Evolutionary conservation across 176 grass and related monocot genomes (phyloP), one percentile per base, ranked within the genome.

Genomic region (Bothriochloa decipiens): DNA sequence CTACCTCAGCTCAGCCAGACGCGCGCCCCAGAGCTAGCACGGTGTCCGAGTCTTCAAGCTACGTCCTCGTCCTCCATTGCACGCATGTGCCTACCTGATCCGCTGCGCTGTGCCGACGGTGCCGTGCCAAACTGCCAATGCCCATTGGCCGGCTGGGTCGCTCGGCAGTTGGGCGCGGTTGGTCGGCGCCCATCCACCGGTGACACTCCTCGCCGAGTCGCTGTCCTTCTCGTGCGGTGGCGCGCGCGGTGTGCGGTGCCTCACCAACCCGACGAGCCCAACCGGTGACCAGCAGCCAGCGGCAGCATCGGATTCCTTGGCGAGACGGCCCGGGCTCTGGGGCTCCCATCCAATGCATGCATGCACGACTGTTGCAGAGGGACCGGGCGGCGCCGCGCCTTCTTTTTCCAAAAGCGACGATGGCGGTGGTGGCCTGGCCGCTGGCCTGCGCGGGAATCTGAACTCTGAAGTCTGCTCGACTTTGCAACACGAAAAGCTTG

Each of bases 281-380:
- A 22, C 23, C 37, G 36, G 36, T 39, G 46, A 49, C 46, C 76
- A 43, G 42, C 61, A 26, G 28, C 41, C 60, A 66, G 82, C 41
- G 36, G n/a, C 45, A 45, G 88, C 88, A 90, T 90, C 76, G 88
- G 83, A 90, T 90, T 78, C 88, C 74, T 29, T 25, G 61, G 62
- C 74, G 87, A 57, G 87, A 57, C 45, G 75, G 75, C 49, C 45
- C 64, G 6, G 26, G 63, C 70, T 28, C 68, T 42, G 41, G 80
- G 63, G 52, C 1, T 32, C 72, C 6, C 79, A 71, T 41, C 0
- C 43, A 15, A 45, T 27, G 39, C 71, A 52, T 50, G 65, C 79
- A 33, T 11, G 46, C 47, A 6, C 33, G 16, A 27, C 73, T 71
- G 73, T 26, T 14, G 78, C 78, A 2, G 9, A 58, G 79, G 86